These are phyloP conservation scores for Paecilomyces sp. DNA, from an alignment of 2,329 filamentous ascomycete species.

Conservation along the genomic window DNA sequence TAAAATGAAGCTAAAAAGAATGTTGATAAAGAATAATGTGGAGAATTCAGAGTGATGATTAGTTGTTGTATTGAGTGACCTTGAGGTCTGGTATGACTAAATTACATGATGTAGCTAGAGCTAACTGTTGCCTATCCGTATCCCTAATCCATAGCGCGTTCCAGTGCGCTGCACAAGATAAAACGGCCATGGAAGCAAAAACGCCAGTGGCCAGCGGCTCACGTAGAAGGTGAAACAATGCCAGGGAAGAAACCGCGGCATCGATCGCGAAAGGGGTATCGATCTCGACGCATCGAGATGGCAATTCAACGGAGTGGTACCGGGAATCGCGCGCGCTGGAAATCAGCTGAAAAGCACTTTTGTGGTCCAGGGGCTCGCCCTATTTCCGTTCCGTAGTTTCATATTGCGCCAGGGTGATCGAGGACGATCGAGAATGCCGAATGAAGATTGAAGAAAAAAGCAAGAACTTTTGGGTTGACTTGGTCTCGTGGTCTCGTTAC, in stretches of 20 bases:
- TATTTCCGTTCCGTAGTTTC: neutral
- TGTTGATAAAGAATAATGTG: neutral
- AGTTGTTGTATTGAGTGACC: neutral
- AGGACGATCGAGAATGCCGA: neutral
- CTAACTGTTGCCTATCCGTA: neutral
- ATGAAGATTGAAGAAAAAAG: neutral
- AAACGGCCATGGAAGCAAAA: neutral
- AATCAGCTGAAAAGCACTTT: neutral
- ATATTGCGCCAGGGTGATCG: neutral
- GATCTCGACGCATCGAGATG: neutral
- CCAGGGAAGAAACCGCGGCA: neutral
- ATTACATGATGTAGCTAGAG: neutral
- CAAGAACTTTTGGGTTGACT: slow-evolving; percentile 4
- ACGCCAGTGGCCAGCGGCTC: neutral
- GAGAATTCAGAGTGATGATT: neutral
- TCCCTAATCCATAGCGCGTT: neutral
- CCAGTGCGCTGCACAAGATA: neutral
- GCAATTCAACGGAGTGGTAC: neutral
- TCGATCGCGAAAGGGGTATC: neutral
- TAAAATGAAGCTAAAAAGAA: neutral
- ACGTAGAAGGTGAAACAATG: neutral
- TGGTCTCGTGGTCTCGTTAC: slow-evolving; percentile 2
- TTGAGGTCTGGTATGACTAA: neutral
- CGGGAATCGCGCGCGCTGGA: neutral
- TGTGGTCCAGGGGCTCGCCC: neutral